Conservation (phyloP, 2,329 filamentous ascomycete genomes). For the Cercospora sesami region DNA sequence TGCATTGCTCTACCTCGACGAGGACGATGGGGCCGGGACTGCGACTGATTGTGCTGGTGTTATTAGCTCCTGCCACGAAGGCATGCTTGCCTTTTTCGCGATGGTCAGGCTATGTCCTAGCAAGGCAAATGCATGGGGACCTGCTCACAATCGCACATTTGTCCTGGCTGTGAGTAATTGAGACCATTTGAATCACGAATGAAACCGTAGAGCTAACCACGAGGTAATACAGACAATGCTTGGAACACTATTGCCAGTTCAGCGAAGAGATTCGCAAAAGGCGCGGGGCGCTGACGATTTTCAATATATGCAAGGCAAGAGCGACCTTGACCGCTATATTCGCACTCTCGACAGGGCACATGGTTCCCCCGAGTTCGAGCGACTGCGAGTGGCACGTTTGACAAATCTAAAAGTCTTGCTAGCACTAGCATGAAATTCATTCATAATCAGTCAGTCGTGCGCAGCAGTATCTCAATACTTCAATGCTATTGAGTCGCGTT, state of each 20-base stretch:
- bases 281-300: background rate
- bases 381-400: background rate
- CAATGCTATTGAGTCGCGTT: too few relatives aligned
- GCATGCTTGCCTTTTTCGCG: background rate
- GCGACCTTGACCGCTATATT: background rate
- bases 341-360: background rate
- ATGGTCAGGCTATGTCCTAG: background rate
- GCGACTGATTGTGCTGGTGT: background rate
- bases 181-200: background rate
- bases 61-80: background rate
- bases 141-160: background rate
- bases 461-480: too few relatives aligned
- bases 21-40: background rate
- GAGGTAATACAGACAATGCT: background rate
- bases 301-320: background rate
- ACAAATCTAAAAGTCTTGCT: background rate
- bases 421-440: background rate
- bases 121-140: background rate
- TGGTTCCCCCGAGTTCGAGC: background rate
- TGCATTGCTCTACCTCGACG: background rate
- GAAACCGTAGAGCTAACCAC: background rate
- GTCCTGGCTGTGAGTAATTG: background rate
- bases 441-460: too few relatives aligned
- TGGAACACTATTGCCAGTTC: background rate
- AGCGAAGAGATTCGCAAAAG: background rate